A percentile compares a stretch with the other conserved stretches of the same genome.
Evolutionary conservation across 2,329 filamentous ascomycete species (phyloP).

Genomic region (Fusarium tricinctum): DNA sequence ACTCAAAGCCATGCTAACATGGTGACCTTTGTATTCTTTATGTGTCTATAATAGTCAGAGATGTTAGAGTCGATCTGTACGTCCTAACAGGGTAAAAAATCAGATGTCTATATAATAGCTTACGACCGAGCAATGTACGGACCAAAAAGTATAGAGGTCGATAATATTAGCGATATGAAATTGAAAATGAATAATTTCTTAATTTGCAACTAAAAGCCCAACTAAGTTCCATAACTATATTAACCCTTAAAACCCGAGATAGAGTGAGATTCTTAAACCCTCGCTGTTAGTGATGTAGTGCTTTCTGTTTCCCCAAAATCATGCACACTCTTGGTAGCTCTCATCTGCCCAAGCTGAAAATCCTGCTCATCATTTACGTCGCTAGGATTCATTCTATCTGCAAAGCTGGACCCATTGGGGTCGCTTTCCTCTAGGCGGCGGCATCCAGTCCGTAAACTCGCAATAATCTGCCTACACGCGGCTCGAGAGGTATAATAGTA

Average conservation of each 20-base stretch:
- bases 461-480: conserved; percentile 9
- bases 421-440: conserved; percentile 15
- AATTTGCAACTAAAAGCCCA: neutral
- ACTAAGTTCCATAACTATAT: neutral
- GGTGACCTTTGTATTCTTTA: too few species aligned
- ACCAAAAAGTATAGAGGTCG: too few species aligned
- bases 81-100: too few species aligned
- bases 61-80: too few species aligned
- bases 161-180: neutral
- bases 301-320: conserved; percentile 1
- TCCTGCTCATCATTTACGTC: neutral
- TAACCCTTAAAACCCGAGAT: neutral
- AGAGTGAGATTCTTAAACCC: neutral
- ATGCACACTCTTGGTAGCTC: neutral
- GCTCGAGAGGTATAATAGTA: conserved; percentile 26
- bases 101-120: too few species aligned
- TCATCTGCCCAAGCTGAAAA: conserved; percentile 1
- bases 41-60: too few species aligned
- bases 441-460: conserved; percentile 1
- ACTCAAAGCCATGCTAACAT: too few species aligned
- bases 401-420: conserved; percentile 21
- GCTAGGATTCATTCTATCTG: neutral
- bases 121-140: too few species aligned
- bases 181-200: neutral
- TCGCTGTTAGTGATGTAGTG: neutral